Evolutionary conservation across 495 filamentous ascomycete genomes (phyloP).

Genomic region (Annulohypoxylon moriforme): DNA sequence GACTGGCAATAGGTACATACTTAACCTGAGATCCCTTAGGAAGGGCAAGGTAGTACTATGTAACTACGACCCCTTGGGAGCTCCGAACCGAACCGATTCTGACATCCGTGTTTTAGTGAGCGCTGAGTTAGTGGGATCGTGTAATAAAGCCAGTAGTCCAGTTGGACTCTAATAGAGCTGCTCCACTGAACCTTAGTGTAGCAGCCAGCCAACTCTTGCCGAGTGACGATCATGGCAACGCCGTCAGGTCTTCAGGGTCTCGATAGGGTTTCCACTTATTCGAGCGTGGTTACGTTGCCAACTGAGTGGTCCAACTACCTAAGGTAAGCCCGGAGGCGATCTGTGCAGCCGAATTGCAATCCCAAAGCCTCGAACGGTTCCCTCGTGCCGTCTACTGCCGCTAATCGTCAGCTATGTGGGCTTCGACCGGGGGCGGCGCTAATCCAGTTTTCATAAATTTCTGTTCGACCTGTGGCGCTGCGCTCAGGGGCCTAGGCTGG

Average conservation of each 20-base stretch:
- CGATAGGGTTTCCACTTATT: slow-evolving; percentile 31
- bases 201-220: slow-evolving; percentile 26
- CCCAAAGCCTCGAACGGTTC: slow-evolving; percentile 35
- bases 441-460: slow-evolving; percentile 32
- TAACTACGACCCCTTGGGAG: slow-evolving; percentile 24
- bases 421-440: slow-evolving; percentile 35
- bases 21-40: slow-evolving; percentile 15
- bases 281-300: slow-evolving; percentile 44
- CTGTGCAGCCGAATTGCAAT: slow-evolving; percentile 34
- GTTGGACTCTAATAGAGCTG: slow-evolving; percentile 15
- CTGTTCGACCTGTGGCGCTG: slow-evolving; percentile 39
- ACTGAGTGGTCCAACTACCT: slow-evolving; percentile 33
- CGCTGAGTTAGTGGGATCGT: slow-evolving; percentile 26
- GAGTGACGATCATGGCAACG: slow-evolving; percentile 30
- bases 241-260: slow-evolving; percentile 33
- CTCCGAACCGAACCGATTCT: slow-evolving; percentile 21
- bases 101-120: slow-evolving; percentile 23
- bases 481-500: slow-evolving; percentile 18
- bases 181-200: slow-evolving; percentile 30
- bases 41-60: slow-evolving; percentile 11
- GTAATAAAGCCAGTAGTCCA: neutral
- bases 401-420: slow-evolving; percentile 35
- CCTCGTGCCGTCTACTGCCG: slow-evolving; percentile 21
- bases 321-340: slow-evolving; percentile 41
- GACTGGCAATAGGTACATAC: slow-evolving; percentile 5